Evolutionary conservation across 345 rosid genomes (phyloP).

Genomic region (Eucalyptus rudis): DNA sequence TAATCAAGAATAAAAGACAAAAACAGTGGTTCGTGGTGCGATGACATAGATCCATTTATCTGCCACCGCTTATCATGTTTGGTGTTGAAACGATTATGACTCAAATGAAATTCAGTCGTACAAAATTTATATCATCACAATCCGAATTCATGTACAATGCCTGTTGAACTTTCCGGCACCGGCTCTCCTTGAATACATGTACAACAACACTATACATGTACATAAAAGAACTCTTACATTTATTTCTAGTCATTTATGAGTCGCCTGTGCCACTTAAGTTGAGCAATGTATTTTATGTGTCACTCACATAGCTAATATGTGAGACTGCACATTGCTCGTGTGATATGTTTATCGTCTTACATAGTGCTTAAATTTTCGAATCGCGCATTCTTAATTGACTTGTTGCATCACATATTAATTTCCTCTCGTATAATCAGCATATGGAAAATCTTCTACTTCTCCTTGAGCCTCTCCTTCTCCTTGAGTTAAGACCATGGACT

Average conservation of each 20-base stretch:
- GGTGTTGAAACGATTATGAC: not conserved
- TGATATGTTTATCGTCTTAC: not conserved
- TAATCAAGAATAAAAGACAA: no score
- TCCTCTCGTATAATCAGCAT: not conserved
- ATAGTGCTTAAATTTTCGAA: not conserved
- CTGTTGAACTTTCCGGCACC: not conserved
- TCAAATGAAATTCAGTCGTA: not conserved
- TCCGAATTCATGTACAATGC: not conserved
- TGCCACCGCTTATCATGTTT: no score
- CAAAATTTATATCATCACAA: not conserved
- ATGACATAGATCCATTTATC: no score
- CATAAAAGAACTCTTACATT: no score
- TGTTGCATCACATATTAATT: not conserved
- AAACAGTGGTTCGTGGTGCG: no score
- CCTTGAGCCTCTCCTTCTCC: not conserved
- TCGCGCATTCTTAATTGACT: not conserved
- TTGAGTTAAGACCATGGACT: not conserved
- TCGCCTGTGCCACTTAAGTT: not conserved
- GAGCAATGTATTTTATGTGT: not conserved
- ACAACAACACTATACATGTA: not conserved
- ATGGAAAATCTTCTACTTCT: not conserved
- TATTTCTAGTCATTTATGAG: not conserved
- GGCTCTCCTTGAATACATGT: not conserved
- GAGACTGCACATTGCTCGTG: not conserved
- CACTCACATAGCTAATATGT: not conserved